Percentiles rank a stretch among this genome's conserved stretches.
Conservation (phyloP, 2,329 filamentous ascomycete species). For the Ascochyta clinopodiicola region DNA sequence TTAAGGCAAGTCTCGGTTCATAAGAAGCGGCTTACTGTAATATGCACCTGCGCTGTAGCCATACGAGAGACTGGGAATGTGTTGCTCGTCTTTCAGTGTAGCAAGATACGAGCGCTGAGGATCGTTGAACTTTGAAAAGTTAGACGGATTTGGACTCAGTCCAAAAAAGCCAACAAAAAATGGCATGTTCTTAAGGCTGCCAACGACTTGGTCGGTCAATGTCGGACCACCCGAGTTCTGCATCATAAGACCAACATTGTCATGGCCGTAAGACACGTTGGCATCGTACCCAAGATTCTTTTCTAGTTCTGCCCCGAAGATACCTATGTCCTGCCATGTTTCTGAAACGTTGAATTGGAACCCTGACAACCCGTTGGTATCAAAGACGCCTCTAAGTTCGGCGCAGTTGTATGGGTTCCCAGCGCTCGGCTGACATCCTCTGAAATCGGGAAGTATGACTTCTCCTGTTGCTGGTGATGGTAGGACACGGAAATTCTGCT, state of each 20-base stretch:
- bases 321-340: neutral
- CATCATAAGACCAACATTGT: slow-evolving; percentile 35
- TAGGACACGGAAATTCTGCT: slow-evolving; percentile 38
- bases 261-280: slow-evolving; percentile 19
- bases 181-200: slow-evolving; percentile 16
- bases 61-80: slow-evolving; percentile 3
- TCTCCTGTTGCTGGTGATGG: slow-evolving; percentile 24
- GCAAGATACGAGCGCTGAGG: slow-evolving; percentile 21
- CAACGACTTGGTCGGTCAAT: slow-evolving; percentile 18
- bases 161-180: slow-evolving; percentile 43
- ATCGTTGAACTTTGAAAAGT: slow-evolving; percentile 53
- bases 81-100: slow-evolving; percentile 11
- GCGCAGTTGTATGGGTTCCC: neutral
- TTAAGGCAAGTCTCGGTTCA: neutral
- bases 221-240: slow-evolving; percentile 28
- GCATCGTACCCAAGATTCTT: neutral
- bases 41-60: slow-evolving; percentile 2
- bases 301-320: neutral
- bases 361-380: neutral
- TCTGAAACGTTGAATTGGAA: neutral
- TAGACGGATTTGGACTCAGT: slow-evolving; percentile 54
- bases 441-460: slow-evolving; percentile 17
- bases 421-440: neutral
- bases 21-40: neutral
- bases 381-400: neutral